phyloP scores from a whole-genome alignment of 768 basidiomycete species.

The Xerocomellus chrysenteron region DNA sequence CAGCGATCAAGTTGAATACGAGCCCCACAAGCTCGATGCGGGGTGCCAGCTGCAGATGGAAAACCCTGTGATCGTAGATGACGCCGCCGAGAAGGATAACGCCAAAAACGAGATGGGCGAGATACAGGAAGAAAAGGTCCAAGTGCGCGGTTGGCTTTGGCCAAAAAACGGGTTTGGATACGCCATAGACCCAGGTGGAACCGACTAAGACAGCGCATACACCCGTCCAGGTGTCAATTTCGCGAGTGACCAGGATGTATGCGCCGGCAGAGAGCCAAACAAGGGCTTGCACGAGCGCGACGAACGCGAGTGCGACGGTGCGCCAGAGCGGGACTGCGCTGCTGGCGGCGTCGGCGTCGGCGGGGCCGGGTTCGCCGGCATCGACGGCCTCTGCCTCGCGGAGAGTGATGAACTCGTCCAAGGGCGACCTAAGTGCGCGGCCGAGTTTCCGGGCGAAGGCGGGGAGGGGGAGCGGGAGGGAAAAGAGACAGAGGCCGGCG shows the following conservation, averaged over 20 bases:
- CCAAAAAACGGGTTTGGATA: slow-evolving; percentile 50
- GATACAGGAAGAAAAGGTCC: slow-evolving; percentile 62
- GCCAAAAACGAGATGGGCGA: slow-evolving; percentile 45
- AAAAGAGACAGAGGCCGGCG: slow-evolving; percentile 39
- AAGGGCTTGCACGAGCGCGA: slow-evolving; percentile 57
- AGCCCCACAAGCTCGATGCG: slow-evolving; percentile 22
- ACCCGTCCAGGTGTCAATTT: slow-evolving; percentile 34
- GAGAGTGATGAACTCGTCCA: slow-evolving; percentile 47
- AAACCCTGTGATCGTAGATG: slow-evolving; percentile 49
- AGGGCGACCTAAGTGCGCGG: slow-evolving; percentile 21
- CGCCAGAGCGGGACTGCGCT: slow-evolving; percentile 54
- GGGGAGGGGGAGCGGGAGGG: slow-evolving; percentile 32
- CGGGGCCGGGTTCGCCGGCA: neutral
- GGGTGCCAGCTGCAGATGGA: slow-evolving; percentile 43
- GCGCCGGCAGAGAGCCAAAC: slow-evolving; percentile 61
- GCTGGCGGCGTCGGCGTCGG: neutral
- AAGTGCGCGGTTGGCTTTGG: slow-evolving; percentile 58
- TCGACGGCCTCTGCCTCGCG: slow-evolving; percentile 56
- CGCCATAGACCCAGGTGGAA: slow-evolving; percentile 65
- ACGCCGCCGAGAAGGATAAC: slow-evolving; percentile 52
- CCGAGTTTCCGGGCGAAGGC: slow-evolving; percentile 17
- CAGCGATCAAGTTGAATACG: slow-evolving; percentile 44
- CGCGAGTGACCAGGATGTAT: slow-evolving; percentile 46
- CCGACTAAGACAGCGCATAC: slow-evolving; percentile 49
- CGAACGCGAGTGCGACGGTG: slow-evolving; percentile 51